phyloP scores from a whole-genome alignment of 352 stramenopile species.

The Phytophthora pluvialis region DNA sequence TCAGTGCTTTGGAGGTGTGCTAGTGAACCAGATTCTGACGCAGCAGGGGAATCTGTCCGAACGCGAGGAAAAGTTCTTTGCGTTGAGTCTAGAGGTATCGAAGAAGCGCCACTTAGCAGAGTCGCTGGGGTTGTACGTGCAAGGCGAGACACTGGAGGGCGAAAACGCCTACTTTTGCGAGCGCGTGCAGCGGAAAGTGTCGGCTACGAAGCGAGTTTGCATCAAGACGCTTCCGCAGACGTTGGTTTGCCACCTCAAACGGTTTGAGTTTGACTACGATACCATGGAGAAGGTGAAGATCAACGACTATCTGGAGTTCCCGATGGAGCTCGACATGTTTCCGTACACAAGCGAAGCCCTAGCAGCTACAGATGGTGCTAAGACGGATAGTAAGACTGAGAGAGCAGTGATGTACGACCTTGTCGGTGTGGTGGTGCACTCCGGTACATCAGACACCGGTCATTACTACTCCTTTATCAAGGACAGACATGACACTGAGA shows the following conservation, averaged over 20 bases:
- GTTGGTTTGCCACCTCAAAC: conserved; percentile 86
- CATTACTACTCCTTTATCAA: conserved; percentile 96
- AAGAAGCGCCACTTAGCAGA: conserved; percentile 69
- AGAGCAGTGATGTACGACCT: conserved; percentile 83
- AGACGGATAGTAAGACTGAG: neutral
- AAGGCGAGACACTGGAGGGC: conserved; percentile 76
- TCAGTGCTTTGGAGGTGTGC: conserved; percentile 69
- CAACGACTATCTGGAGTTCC: conserved; percentile 87
- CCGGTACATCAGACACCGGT: conserved; percentile 90
- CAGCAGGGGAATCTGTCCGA: conserved; percentile 80
- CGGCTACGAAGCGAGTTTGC: conserved; percentile 83
- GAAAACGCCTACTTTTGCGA: conserved; percentile 88
- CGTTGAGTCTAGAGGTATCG: conserved; percentile 80
- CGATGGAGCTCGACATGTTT: conserved; percentile 89
- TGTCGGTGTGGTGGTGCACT: conserved; percentile 93
- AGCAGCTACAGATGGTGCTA: conserved; percentile 3
- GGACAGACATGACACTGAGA: conserved; percentile 48
- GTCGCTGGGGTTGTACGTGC: conserved; percentile 72
- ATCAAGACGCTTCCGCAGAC: conserved; percentile 81
- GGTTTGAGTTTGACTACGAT: conserved; percentile 92
- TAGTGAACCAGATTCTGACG: conserved; percentile 88
- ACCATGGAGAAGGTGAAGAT: conserved; percentile 91
- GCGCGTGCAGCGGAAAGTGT: conserved; percentile 68
- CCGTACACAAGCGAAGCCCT: conserved; percentile 88
- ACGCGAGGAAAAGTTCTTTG: conserved; percentile 86